Percentiles rank a stretch among this genome's conserved stretches.
phyloP scores from a whole-genome alignment of 164 flowering plant species.

The Aristolochia fimbriata region DNA sequence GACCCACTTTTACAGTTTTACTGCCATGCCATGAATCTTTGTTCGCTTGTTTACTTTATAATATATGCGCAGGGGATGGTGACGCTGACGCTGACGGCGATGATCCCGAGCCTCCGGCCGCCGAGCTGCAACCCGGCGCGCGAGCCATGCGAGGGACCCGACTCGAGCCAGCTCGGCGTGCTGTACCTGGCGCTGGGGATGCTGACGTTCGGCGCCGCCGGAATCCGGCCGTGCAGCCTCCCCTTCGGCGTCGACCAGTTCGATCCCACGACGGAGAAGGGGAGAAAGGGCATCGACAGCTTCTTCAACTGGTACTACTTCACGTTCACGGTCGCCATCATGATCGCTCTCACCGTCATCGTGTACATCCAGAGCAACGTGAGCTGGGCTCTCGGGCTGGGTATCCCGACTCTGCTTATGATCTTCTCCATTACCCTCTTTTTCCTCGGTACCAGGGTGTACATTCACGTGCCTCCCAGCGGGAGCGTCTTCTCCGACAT shows the following conservation, averaged over 20 bases:
- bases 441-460: conserved; percentile 51
- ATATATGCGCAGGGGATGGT: conserved; percentile 75
- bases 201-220: conserved; percentile 49
- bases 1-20: background rate
- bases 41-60: no score
- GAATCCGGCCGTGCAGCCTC: conserved; percentile 74
- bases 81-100: conserved; percentile 40
- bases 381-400: conserved; percentile 74
- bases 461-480: conserved; percentile 47
- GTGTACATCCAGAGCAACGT: conserved; percentile 64
- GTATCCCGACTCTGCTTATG: conserved; percentile 58
- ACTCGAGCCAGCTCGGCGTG: conserved; percentile 29
- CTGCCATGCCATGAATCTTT: no score
- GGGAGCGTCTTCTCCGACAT: conserved; percentile 65
- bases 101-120: conserved; percentile 44
- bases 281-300: conserved; percentile 56
- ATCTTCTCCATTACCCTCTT: conserved; percentile 37
- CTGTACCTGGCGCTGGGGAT: conserved; percentile 30
- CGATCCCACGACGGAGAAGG: conserved; percentile 54
- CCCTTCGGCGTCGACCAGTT: conserved; percentile 89
- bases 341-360: conserved; percentile 48
- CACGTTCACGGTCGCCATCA: conserved; percentile 46
- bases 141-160: conserved; percentile 30
- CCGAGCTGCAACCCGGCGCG: conserved; percentile 22
- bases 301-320: conserved; percentile 91